A percentile compares a stretch with the other conserved stretches of the same genome.
Conservation (phyloP, 1,139 yeast species). For the Protomyces macrosporus region DNA sequence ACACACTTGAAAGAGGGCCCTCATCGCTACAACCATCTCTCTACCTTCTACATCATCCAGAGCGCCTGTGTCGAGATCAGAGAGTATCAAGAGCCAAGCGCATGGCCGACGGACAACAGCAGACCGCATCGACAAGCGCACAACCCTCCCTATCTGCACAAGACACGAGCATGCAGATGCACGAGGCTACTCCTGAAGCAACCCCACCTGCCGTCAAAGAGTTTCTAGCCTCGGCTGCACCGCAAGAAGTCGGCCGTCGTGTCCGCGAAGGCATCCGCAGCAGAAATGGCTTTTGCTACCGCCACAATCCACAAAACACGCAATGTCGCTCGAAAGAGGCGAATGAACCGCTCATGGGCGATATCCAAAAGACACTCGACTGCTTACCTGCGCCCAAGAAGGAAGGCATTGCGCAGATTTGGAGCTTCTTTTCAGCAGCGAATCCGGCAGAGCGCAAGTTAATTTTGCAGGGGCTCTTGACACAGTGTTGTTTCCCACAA, state of each 20-base stretch:
- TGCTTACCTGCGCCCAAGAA: slow-evolving; percentile 57
- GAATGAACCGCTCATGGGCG: slow-evolving; percentile 57
- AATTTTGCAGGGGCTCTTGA: slow-evolving; percentile 72
- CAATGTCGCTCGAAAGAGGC: slow-evolving; percentile 64
- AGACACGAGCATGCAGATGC: not conserved
- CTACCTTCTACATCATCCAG: no score
- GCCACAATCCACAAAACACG: slow-evolving; percentile 58
- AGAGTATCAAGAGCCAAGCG: no score
- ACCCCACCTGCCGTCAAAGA: not conserved
- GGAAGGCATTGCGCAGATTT: slow-evolving; percentile 65
- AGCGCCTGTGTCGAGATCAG: no score
- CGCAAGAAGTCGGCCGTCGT: slow-evolving; percentile 16
- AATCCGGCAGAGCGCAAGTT: slow-evolving; percentile 62
- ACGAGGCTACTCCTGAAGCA: not conserved
- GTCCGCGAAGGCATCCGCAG: slow-evolving; percentile 24
- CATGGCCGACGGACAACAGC: no score
- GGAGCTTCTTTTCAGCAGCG: slow-evolving; percentile 75
- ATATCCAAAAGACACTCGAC: slow-evolving; percentile 46
- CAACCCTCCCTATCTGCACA: no score
- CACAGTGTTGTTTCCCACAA: slow-evolving; percentile 94
- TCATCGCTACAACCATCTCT: no score
- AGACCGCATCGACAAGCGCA: no score
- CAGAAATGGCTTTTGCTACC: slow-evolving; percentile 17
- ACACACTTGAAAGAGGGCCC: no score
- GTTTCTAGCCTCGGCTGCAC: slow-evolving; percentile 18